Evolutionary conservation across 2,329 filamentous ascomycete species (phyloP), one percentile per base, ranked within the genome.

Genomic region (Colletotrichum sp.): DNA sequence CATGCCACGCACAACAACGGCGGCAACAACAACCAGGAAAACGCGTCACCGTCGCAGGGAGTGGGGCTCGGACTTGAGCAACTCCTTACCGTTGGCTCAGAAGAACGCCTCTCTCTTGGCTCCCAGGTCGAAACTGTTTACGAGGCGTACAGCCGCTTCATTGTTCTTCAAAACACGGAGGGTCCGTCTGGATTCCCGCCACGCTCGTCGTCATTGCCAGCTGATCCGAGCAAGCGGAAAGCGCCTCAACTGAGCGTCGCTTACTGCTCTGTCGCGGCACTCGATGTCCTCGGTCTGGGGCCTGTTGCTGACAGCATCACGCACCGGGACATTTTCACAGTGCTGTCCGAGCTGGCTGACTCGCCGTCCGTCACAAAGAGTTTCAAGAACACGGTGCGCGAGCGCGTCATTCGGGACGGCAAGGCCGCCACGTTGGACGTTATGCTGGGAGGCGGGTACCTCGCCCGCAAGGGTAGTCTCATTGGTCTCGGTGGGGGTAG

Each of bases 281-380:
- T 88, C 1, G 86, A 89, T 13, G 82, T 89, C 13, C 84, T 92
- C 2, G 86, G 84, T 15, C 83, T 86, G 1, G 82, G 81, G 1
- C 44, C 82, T 12, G 83, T 84, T 1, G 77, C 82, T 18, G 82
- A 80, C 7, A 79, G 80, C 13, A 82, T 86, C 66, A 80, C 86
- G 64, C 86, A 88, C 63, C 86, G 85, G 77, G 90, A 92, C 75
- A 85, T 92, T 15, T 92, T 92, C 80, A 85, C 87, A 55, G 87
- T 92, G n/a, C 85, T 92, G 6, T 82, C 85, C 6, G 85, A 89
- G n/a, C 85, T 88, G 60, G 84, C 86, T 2, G 82, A 83, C n/a
- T 85, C 87, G 10, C 84, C 85, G 1, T 85, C 83, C 4, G 80
- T 89, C 8, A 85, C 85, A 3, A 87, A 86, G 66, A 82, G 85